Conservation (phyloP, 2,329 filamentous ascomycete species). For the Scedosporium minutisporum region DNA sequence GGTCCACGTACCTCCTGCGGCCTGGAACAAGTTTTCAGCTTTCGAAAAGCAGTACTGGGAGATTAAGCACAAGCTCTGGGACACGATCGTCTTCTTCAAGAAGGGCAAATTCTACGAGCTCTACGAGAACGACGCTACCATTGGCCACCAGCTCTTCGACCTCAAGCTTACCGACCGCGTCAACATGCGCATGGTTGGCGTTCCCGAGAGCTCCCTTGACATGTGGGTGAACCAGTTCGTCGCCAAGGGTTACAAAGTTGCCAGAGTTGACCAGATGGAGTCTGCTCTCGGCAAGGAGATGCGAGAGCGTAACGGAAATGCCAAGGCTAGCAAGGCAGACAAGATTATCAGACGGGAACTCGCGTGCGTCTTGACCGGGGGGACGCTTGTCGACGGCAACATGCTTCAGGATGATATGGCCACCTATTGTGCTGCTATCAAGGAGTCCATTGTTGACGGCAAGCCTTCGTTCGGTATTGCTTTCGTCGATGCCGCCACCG, state of each 20-base stretch:
- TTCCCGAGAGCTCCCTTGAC: slow-evolving; percentile 89
- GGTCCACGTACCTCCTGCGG: slow-evolving; percentile 75
- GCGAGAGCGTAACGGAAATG: slow-evolving; percentile 66
- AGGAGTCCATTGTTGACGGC: slow-evolving; percentile 65
- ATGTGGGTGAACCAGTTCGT: slow-evolving; percentile 98
- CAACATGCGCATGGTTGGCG: slow-evolving; percentile 99
- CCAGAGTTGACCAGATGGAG: slow-evolving; percentile 92
- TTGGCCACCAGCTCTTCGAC: slow-evolving; percentile 94
- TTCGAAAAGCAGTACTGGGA: slow-evolving; percentile 99
- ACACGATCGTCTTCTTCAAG: slow-evolving; percentile 98
- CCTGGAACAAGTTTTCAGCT: slow-evolving; percentile 75
- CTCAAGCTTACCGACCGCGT: slow-evolving; percentile 95
- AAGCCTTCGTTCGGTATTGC: slow-evolving; percentile 80
- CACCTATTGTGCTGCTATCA: slow-evolving; percentile 91
- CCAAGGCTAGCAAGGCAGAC: slow-evolving; percentile 63
- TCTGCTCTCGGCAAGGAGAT: slow-evolving; percentile 94
- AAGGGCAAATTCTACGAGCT: slow-evolving; percentile 99
- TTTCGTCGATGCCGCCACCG: slow-evolving; percentile 92
- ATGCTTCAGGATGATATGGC: slow-evolving; percentile 99
- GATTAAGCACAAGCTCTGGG: slow-evolving; percentile 96
- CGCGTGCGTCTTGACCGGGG: slow-evolving; percentile 80
- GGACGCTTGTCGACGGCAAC: slow-evolving; percentile 85
- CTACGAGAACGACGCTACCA: slow-evolving; percentile 94
- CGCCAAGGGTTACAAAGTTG: slow-evolving; percentile 95
- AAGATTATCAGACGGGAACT: slow-evolving; percentile 91